These are phyloP conservation scores for Parmales sp. DNA, from an alignment of 108 stramenopile genomes.

Conservation along the genomic window DNA sequence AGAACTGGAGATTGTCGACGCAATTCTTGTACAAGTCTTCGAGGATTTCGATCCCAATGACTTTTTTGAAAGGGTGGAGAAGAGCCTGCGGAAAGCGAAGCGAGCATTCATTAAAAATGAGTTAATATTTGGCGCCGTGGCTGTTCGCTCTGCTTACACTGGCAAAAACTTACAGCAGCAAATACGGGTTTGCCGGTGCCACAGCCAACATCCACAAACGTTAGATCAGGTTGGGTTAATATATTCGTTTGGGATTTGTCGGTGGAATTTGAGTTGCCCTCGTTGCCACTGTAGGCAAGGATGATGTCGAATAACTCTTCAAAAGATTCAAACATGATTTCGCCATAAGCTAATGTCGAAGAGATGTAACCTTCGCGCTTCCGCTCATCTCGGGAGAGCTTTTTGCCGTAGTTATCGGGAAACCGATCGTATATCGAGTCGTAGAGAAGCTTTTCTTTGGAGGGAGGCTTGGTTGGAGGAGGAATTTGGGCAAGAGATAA, in stretches of 20 bases:
- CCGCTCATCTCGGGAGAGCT: background rate
- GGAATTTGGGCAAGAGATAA: no score
- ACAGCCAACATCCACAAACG: slow-evolving; percentile 45
- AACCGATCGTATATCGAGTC: background rate
- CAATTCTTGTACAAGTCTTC: slow-evolving; percentile 14
- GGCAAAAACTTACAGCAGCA: no score
- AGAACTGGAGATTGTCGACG: slow-evolving; percentile 7
- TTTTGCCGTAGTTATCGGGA: background rate
- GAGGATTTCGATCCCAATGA: slow-evolving; percentile 33
- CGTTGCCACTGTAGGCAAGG: no score
- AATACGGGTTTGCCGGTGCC: slow-evolving; percentile 47
- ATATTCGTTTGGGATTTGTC: no score
- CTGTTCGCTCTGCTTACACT: no score
- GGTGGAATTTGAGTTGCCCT: no score
- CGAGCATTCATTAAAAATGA: no score
- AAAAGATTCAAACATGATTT: background rate
- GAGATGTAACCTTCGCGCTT: background rate
- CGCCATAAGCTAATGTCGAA: background rate
- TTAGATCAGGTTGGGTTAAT: slow-evolving; percentile 12
- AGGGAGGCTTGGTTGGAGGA: no score
- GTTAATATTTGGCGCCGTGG: no score
- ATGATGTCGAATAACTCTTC: background rate
- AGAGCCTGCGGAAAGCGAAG: no score
- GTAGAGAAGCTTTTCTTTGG: no score
- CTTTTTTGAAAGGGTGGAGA: slow-evolving; percentile 29